These are phyloP conservation scores for Baorangia bicolor DNA, from an alignment of 768 basidiomycete genomes.

Conservation along the genomic window DNA sequence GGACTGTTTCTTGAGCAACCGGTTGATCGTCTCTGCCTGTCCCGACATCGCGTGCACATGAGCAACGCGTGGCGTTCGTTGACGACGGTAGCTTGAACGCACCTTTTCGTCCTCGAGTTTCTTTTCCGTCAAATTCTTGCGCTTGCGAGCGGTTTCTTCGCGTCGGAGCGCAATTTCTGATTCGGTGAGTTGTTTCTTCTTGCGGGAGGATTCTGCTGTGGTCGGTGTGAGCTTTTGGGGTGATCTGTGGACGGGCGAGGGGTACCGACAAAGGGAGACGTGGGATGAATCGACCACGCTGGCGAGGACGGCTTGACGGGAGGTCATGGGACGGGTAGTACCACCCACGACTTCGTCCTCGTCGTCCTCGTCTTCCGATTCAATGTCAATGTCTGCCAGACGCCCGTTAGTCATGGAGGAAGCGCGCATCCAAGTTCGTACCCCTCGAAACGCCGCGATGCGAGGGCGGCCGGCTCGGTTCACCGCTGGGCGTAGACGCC, in stretches of 20 bases:
- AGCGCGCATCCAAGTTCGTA: not conserved
- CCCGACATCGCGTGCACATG: no score
- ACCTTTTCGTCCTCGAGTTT: constrained; percentile 16
- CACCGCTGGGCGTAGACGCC: constrained; percentile 24
- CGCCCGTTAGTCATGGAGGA: not conserved
- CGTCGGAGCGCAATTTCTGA: no score
- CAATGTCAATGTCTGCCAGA: constrained; percentile 38
- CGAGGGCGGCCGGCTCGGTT: constrained; percentile 25
- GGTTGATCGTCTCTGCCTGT: no score
- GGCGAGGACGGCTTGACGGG: no score
- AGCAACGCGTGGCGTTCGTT: no score
- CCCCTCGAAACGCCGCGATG: constrained; percentile 28
- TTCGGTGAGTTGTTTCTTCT: no score
- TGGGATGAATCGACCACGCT: constrained; percentile 68
- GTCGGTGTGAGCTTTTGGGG: not conserved
- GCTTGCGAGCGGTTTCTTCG: no score
- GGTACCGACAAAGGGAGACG: constrained; percentile 54
- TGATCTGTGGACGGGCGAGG: not conserved
- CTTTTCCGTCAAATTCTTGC: constrained; percentile 15
- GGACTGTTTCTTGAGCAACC: no score
- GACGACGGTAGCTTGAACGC: no score
- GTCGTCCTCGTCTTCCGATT: no score
- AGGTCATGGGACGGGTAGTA: constrained; percentile 38
- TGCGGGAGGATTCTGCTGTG: no score
- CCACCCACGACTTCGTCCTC: constrained; percentile 42